Percentiles rank a stretch among this genome's conserved stretches.
These are phyloP conservation scores for Rhizopogon roseolus DNA, from an alignment of 768 basidiomycete species.

Conservation along the genomic window DNA sequence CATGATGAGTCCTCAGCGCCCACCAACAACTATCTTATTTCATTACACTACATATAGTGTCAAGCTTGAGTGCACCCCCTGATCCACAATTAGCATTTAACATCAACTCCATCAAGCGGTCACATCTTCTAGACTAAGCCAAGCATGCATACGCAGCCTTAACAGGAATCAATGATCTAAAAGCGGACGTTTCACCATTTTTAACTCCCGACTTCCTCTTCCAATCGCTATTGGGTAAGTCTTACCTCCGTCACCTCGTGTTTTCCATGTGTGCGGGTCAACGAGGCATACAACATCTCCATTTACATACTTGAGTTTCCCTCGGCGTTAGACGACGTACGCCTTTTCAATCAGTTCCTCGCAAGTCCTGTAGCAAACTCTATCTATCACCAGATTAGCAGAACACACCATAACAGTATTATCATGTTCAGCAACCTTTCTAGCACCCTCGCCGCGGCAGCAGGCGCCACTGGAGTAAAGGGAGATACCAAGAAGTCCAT, in stretches of 20 bases:
- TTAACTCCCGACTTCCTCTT: neutral
- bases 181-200: neutral
- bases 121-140: neutral
- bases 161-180: neutral
- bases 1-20: neutral
- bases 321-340: neutral
- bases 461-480: constrained; percentile 16
- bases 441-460: constrained; percentile 33
- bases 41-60: neutral
- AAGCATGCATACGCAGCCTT: neutral
- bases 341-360: neutral
- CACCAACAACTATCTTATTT: neutral
- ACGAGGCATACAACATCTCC: constrained; percentile 6
- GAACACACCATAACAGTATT: neutral
- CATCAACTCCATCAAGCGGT: neutral
- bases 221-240: neutral
- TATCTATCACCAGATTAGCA: constrained; percentile 5
- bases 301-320: constrained; percentile 13
- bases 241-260: constrained; percentile 14
- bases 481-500: constrained; percentile 35
- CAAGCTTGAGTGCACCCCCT: neutral
- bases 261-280: constrained; percentile 8
- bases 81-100: constrained; percentile 1
- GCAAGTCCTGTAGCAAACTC: neutral
- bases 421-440: constrained; percentile 45